phyloP scores from a whole-genome alignment of 441 rosid species.

The Gossypium trilobum region DNA sequence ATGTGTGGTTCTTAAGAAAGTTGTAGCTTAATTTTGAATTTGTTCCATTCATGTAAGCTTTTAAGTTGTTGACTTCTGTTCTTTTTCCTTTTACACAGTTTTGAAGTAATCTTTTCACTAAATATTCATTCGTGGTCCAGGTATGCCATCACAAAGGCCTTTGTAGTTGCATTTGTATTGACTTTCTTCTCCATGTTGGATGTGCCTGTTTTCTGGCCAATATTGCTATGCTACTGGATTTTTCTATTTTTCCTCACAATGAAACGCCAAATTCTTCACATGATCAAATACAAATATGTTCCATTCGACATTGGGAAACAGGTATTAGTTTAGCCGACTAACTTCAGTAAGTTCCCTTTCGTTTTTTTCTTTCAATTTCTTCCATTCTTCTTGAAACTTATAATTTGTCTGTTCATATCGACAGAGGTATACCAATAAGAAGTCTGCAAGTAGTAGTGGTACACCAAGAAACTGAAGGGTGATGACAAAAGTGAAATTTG shows the following conservation, averaged over 20 bases:
- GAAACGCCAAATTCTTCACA: conserved; percentile 42
- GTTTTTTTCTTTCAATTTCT: neutral
- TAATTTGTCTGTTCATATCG: neutral
- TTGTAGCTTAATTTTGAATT: neutral
- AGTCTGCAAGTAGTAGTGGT: conserved; percentile 15
- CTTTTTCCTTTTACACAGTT: neutral
- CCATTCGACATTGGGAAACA: conserved; percentile 32
- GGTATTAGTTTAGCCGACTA: conserved; percentile 14
- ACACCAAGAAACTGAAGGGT: conserved; percentile 18
- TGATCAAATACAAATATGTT: conserved; percentile 40
- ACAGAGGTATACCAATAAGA: conserved; percentile 22
- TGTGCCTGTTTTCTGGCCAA: conserved; percentile 60
- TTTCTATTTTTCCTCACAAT: conserved; percentile 42
- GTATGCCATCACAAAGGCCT: conserved; percentile 48
- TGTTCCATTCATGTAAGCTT: neutral
- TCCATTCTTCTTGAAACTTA: conserved; percentile 4
- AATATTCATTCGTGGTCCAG: conserved; percentile 16
- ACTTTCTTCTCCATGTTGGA: conserved; percentile 49
- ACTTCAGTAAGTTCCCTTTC: neutral
- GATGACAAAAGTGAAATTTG: neutral
- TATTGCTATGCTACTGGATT: conserved; percentile 49
- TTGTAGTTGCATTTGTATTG: conserved; percentile 43
- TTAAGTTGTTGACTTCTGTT: neutral
- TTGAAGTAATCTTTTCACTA: neutral
- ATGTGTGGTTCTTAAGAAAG: neutral